Percentiles rank a stretch among this genome's conserved stretches.
Conservation (phyloP, 1,284 basidiomycete species). For the Mycena sp. region DNA sequence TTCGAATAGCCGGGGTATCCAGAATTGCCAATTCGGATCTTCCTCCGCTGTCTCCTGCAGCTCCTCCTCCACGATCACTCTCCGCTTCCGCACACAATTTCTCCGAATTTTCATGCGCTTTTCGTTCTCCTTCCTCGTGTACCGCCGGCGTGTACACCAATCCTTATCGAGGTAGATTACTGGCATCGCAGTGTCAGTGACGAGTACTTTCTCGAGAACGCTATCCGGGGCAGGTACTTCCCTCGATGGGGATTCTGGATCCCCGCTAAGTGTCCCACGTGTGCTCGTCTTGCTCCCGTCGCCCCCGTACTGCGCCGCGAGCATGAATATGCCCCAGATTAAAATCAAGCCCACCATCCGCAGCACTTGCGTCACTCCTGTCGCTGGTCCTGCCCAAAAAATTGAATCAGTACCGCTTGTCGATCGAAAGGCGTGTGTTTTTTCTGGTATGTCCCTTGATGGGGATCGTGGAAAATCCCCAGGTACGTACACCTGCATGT, state of each 20-base stretch:
- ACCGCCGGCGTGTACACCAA: neutral
- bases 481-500: conserved; percentile 5
- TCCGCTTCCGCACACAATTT: neutral
- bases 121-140: conserved; percentile 3
- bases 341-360: neutral
- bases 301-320: conserved; percentile 15
- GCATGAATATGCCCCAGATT: conserved; percentile 10
- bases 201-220: neutral
- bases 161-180: neutral
- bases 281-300: neutral
- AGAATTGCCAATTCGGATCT: neutral
- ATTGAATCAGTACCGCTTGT: neutral
- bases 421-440: no score
- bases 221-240: no score
- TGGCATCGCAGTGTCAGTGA: conserved; percentile 9
- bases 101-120: neutral
- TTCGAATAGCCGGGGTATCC: conserved; percentile 10
- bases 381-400: neutral
- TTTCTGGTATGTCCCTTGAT: conserved; percentile 10
- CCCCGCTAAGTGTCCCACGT: no score
- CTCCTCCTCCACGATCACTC: neutral
- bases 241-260: no score
- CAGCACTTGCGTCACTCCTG: neutral
- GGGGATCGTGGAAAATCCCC: no score
- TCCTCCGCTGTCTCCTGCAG: neutral